Evolutionary conservation across 495 filamentous ascomycete genomes (phyloP), one percentile per base, ranked within the genome.

Genomic region (Aspergillus homomorphus): DNA sequence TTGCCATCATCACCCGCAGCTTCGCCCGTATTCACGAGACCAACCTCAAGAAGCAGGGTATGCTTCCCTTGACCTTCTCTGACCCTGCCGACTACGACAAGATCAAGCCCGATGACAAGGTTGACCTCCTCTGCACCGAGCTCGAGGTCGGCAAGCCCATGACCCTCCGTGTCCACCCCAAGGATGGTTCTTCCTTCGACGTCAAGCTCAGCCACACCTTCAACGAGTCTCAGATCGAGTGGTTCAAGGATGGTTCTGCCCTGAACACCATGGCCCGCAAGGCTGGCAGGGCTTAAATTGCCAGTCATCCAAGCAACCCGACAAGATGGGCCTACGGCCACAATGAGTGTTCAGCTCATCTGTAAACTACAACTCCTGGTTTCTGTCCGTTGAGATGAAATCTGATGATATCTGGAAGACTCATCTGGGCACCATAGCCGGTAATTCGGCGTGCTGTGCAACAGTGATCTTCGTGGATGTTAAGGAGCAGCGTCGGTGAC

Each of bases 21-120:
- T 98, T 98, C 73, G 94, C 94, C 69, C 95, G 94, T 89, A 98
- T 98, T 72, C 94, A 98, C 84, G 94, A 98, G 82, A 98, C 94
- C 80, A 98, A 98, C 84, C 78, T 98, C 80, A 98, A 98, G 90
- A 98, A 98, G 87, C 94, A 98, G 84, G 94, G 94, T 80, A 94
- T 98, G 91, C 90, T 98, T 79, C 94, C 94, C 68, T 83, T 98
- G 51, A 96, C 92, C 64, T 98, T 98, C 79, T 72, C 84, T 53
- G 87, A 97, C 69, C 94, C 95, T 23, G 95, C 87, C 71, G 94
- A 98, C 77, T 98, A 98, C 76, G 94, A 98, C 74, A 94, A 89
- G 82, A 96, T 98, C 78, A 82, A 89, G 69, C 90, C 91, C 61
- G 87, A 92, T 26, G 95, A 96, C 83, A 92, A 87, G 77, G 85